Conservation (phyloP, 2,329 filamentous ascomycete species). For the Thelonectria discophora region DNA sequence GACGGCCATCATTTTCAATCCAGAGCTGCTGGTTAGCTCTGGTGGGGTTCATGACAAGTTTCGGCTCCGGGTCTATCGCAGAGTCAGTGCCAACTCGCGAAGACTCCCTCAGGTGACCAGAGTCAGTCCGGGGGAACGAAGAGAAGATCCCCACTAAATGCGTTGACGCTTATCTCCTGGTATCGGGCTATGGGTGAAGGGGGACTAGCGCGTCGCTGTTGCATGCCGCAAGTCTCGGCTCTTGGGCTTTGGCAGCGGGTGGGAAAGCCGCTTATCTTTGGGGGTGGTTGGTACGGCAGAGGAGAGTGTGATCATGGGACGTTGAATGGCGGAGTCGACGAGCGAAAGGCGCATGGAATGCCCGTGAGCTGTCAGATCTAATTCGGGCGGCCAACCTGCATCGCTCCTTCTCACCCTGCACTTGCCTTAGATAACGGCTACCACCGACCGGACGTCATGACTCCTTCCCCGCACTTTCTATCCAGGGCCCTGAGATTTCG, state of each 20-base stretch:
- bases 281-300: neutral
- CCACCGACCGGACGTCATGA: neutral
- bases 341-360: neutral
- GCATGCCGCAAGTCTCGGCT: neutral
- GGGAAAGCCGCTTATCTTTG: neutral
- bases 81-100: neutral
- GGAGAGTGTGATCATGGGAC: neutral
- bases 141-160: neutral
- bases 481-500: neutral
- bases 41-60: slow-evolving; percentile 4
- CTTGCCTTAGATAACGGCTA: neutral
- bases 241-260: neutral
- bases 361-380: neutral
- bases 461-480: neutral
- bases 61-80: slow-evolving; percentile 10
- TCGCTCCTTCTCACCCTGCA: neutral
- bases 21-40: neutral
- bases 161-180: neutral
- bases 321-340: neutral
- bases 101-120: no score
- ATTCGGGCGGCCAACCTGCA: neutral
- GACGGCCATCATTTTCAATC: slow-evolving; percentile 1
- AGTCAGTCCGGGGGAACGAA: neutral
- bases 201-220: slow-evolving; percentile 3
- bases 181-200: neutral